A percentile compares a stretch with the other conserved stretches of the same genome.
These are phyloP conservation scores for Tagetes patula DNA, from an alignment of 129 eudicot species.

Conservation along the genomic window DNA sequence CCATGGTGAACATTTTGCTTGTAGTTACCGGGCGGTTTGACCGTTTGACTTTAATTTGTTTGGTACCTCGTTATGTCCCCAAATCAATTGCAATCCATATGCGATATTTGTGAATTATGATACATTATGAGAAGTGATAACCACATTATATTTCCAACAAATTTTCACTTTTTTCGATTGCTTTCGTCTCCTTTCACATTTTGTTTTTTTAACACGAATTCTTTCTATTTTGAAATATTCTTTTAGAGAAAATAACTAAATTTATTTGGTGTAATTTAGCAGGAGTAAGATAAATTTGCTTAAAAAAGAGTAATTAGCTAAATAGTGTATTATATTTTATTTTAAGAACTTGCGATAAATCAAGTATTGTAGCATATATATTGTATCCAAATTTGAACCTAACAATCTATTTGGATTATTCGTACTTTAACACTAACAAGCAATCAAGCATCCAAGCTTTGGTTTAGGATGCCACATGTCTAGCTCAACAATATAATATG, in stretches of 20 bases:
- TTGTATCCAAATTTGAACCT: no score
- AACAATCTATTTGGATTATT: no score
- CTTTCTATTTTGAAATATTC: background rate
- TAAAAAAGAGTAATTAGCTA: background rate
- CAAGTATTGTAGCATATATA: no score
- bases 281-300: no score
- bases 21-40: slow-evolving; percentile 24
- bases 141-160: slow-evolving; percentile 26
- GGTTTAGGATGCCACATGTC: no score
- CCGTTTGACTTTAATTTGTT: slow-evolving; percentile 30
- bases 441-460: no score
- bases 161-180: slow-evolving; percentile 9
- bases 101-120: slow-evolving; percentile 24
- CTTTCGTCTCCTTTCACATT: slow-evolving; percentile 6
- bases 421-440: no score
- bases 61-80: slow-evolving; percentile 17
- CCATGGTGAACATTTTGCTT: background rate
- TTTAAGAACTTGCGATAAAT: no score
- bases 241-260: no score
- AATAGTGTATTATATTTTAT: background rate
- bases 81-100: slow-evolving; percentile 26
- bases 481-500: no score
- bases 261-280: no score
- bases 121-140: slow-evolving; percentile 24
- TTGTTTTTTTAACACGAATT: background rate